Conservation (phyloP, 2,329 filamentous ascomycete species). For the Bipolaris sorokiniana region DNA sequence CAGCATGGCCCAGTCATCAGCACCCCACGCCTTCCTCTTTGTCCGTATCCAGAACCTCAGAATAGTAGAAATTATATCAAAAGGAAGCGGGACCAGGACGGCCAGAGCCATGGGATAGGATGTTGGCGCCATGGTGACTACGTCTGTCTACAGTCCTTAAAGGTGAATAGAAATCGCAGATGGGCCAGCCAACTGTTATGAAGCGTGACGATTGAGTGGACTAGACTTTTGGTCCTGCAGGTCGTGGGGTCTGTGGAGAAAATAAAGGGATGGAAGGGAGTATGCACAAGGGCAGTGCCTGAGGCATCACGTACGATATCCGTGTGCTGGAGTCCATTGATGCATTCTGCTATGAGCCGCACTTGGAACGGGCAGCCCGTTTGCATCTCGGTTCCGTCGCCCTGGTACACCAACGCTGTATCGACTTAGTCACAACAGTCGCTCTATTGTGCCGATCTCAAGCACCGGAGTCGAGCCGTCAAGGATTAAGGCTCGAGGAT, state of each 20-base stretch:
- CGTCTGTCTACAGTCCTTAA: neutral
- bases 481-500: neutral
- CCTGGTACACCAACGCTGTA: neutral
- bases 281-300: neutral
- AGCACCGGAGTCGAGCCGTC: neutral
- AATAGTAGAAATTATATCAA: slow-evolving; percentile 9
- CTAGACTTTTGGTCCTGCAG: neutral
- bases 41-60: slow-evolving; percentile 12
- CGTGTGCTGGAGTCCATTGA: neutral
- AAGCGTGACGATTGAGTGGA: neutral
- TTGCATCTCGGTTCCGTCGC: neutral
- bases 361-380: neutral
- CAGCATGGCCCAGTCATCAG: slow-evolving; percentile 16
- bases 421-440: neutral
- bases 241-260: neutral
- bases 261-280: neutral
- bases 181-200: neutral
- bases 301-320: neutral
- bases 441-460: neutral
- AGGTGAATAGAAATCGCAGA: neutral
- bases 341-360: neutral
- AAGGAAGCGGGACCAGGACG: slow-evolving; percentile 5
- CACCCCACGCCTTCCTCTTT: slow-evolving; percentile 12
- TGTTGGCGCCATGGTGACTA: slow-evolving; percentile 9
- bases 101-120: slow-evolving; percentile 12